Evolutionary conservation across 2,329 filamentous ascomycete genomes (phyloP).

Genomic region (Cladosporium halotolerans): DNA sequence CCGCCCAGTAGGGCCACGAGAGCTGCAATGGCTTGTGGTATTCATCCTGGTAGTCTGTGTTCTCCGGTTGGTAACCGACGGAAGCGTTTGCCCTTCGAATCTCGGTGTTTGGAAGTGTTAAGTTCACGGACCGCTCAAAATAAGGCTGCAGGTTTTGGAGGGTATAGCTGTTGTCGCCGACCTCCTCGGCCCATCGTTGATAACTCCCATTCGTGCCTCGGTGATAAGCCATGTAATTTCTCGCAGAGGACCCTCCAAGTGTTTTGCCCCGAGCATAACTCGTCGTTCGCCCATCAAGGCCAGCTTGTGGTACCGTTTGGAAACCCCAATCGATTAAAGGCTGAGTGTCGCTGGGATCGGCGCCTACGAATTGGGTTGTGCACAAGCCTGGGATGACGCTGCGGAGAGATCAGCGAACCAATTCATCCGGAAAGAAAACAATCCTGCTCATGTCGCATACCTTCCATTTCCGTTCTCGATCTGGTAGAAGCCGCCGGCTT

Average conservation of each 20-base stretch:
- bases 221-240: slow-evolving; percentile 25
- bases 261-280: slow-evolving; percentile 28
- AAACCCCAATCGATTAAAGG: slow-evolving; percentile 27
- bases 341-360: slow-evolving; percentile 14
- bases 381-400: slow-evolving; percentile 8
- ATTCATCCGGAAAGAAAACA: background rate
- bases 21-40: slow-evolving; percentile 26
- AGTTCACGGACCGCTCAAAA: slow-evolving; percentile 18
- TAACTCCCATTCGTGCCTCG: slow-evolving; percentile 28
- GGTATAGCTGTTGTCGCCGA: slow-evolving; percentile 29
- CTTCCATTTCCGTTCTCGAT: slow-evolving; percentile 17
- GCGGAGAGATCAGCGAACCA: background rate
- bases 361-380: slow-evolving; percentile 5
- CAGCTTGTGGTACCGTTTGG: slow-evolving; percentile 24
- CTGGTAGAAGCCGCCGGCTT: slow-evolving; percentile 23
- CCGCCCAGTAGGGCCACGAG: slow-evolving; percentile 25
- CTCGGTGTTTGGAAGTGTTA: slow-evolving; percentile 19
- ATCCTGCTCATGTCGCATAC: background rate
- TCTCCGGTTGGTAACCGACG: slow-evolving; percentile 19
- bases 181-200: slow-evolving; percentile 32
- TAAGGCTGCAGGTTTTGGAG: slow-evolving; percentile 24
- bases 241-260: slow-evolving; percentile 25
- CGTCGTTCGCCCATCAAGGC: slow-evolving; percentile 12
- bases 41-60: slow-evolving; percentile 13
- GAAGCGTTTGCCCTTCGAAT: slow-evolving; percentile 22